phyloP scores from a whole-genome alignment of 106 monocot species.

The Dendrobium huoshanense region DNA sequence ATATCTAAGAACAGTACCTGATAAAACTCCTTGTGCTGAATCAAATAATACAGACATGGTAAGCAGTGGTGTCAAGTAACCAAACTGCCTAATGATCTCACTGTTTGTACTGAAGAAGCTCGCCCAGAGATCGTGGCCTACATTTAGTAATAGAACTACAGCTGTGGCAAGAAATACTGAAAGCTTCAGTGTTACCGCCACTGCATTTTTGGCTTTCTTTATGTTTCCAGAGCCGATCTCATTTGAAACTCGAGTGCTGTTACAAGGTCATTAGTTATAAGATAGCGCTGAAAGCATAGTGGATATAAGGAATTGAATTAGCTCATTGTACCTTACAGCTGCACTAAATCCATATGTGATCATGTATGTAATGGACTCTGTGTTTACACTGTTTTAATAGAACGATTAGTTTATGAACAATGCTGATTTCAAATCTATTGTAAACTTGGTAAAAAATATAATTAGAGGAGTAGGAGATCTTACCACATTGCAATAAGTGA shows the following conservation, averaged over 20 bases:
- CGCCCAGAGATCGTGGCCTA: conserved; percentile 60
- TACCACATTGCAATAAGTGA: conserved; percentile 95
- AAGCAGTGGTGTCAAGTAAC: conserved; percentile 59
- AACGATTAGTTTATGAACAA: conserved; percentile 4
- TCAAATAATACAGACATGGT: conserved; percentile 59
- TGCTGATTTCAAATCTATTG: background rate
- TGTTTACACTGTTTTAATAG: conserved; percentile 48
- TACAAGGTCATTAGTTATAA: background rate
- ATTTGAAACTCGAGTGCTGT: conserved; percentile 78
- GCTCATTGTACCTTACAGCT: conserved; percentile 54
- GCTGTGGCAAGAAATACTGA: conserved; percentile 32
- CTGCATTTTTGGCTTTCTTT: conserved; percentile 54
- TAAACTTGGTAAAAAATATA: background rate
- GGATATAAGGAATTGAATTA: background rate
- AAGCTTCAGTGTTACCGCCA: conserved; percentile 60
- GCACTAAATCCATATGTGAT: conserved; percentile 81
- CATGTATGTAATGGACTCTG: conserved; percentile 60
- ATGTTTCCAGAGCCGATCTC: conserved; percentile 67
- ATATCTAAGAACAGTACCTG: conserved; percentile 23
- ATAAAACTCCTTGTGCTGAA: conserved; percentile 74
- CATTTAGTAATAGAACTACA: conserved; percentile 29
- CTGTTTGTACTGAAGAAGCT: conserved; percentile 46
- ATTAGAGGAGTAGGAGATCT: background rate
- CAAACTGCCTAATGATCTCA: conserved; percentile 39
- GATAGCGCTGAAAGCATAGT: background rate